Base-by-base conservation (phyloP, 1,284 basidiomycete species). In the Malassezia equina region DNA sequence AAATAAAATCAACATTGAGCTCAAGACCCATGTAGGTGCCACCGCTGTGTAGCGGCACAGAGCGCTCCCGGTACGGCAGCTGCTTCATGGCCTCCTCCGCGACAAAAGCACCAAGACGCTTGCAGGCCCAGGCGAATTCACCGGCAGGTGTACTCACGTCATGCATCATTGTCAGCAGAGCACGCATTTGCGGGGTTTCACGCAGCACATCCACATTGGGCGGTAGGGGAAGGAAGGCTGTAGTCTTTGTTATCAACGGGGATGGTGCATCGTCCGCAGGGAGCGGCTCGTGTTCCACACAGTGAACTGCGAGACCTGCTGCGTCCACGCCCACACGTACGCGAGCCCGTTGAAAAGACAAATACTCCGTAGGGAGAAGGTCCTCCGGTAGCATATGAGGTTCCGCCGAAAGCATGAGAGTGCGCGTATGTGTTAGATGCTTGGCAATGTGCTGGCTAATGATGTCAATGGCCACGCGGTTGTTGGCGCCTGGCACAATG, bases 391-490 rank as follows among this genome's bases (percentile, higher is more conserved):
- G 17, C 19, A 39, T 19, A 39, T 39, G 36, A 6, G 36, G 36
- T 8, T 42, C 28, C 21, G 17, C 13, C 8, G 21, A 15, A 21
- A 48, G 17, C 13, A 25, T 31, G 8, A 49, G 32, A 25, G 12
- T 39, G 23, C 46, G 32, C 8, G 46, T 42, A 32, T 42, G 50
- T 6, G 23, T 31, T 23, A 96, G 80, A 75, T 95, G 85, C 42
- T 84, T 81, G 47, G 84, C 82, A 59, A 96, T 83, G 71, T 96
- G 93, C 1, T 88, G 90, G 21, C 86, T 84, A 52, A 98, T 90
- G 19, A 98, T 80, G 51, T 94, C 90, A 57, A 95, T 90, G 4
- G 93, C 90, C 47, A 66, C 49, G 12, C 15, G 53, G 50, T 71
- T 70, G 47, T 67, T 66, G 40, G 63, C 58, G 0, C 69, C 70